phyloP scores from a whole-genome alignment of 805 yeast genomes.

The Lipomyces anomalus region DNA sequence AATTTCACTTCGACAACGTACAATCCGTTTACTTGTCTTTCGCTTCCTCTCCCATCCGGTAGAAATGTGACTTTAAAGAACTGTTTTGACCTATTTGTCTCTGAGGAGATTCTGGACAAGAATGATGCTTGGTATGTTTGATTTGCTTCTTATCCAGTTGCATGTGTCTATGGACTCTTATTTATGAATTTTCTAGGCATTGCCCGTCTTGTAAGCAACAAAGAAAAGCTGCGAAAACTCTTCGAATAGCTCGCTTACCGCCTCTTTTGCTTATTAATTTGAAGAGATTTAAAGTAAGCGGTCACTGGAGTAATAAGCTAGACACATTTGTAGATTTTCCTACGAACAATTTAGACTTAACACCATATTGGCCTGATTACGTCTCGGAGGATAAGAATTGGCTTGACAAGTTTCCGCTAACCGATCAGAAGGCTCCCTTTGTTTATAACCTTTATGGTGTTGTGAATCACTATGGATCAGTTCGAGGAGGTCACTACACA shows the following conservation, averaged over 20 bases:
- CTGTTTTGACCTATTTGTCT: conserved; percentile 73
- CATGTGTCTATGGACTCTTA: too few species aligned
- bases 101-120: conserved; percentile 65
- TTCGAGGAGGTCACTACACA: conserved; percentile 86
- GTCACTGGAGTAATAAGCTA: conserved; percentile 42
- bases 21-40: conserved; percentile 71
- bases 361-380: conserved; percentile 65
- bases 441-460: conserved; percentile 72
- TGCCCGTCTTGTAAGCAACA: conserved; percentile 70
- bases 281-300: conserved; percentile 60
- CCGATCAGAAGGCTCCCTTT: conserved; percentile 80
- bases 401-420: conserved; percentile 47
- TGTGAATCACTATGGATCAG: conserved; percentile 75
- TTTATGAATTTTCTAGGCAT: too few species aligned
- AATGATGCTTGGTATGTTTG: conserved; percentile 88
- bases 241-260: conserved; percentile 74
- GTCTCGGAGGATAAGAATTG: conserved; percentile 39
- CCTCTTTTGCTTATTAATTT: conserved; percentile 73
- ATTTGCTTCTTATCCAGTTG: too few species aligned
- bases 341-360: conserved; percentile 52
- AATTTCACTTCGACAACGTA: conserved; percentile 75
- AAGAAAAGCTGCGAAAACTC: conserved; percentile 59
- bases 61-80: conserved; percentile 43
- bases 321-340: conserved; percentile 69
- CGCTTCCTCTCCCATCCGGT: conserved; percentile 68